phyloP scores from a whole-genome alignment of 2,329 filamentous ascomycete species.

The Cordyceps tenuipes region DNA sequence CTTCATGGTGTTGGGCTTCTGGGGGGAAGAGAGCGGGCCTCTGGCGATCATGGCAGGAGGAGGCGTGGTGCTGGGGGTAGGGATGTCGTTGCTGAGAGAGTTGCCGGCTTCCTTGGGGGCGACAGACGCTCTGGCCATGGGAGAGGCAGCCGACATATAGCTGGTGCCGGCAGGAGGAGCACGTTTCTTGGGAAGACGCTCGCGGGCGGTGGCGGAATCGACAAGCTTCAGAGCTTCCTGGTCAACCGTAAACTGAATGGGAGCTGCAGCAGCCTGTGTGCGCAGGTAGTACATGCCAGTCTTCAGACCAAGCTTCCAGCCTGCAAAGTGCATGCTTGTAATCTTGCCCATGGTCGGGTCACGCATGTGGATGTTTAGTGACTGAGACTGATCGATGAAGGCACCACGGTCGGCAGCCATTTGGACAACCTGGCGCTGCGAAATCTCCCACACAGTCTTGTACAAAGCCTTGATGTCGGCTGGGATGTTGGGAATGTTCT shows the following conservation, averaged over 20 bases:
- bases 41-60: slow-evolving; percentile 38
- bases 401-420: slow-evolving; percentile 98
- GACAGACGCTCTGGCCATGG: slow-evolving; percentile 59
- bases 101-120: slow-evolving; percentile 33
- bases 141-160: slow-evolving; percentile 49
- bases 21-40: slow-evolving; percentile 45
- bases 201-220: slow-evolving; percentile 68
- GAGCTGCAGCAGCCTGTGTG: slow-evolving; percentile 91
- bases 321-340: slow-evolving; percentile 98
- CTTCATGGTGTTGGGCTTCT: slow-evolving; percentile 61
- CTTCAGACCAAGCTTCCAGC: slow-evolving; percentile 98
- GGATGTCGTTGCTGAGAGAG: slow-evolving; percentile 47
- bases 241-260: slow-evolving; percentile 98
- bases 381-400: slow-evolving; percentile 98
- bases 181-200: slow-evolving; percentile 61
- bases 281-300: slow-evolving; percentile 99
- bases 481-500: slow-evolving; percentile 95
- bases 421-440: slow-evolving; percentile 87
- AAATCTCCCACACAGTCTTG: slow-evolving; percentile 99
- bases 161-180: slow-evolving; percentile 45
- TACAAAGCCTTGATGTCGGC: slow-evolving; percentile 93
- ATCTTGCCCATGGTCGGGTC: slow-evolving; percentile 99
- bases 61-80: slow-evolving; percentile 61
- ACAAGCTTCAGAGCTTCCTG: slow-evolving; percentile 86
- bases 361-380: slow-evolving; percentile 98